Conservation (phyloP, 2,329 filamentous ascomycete genomes). For the Dactylella cylindrospora region DNA sequence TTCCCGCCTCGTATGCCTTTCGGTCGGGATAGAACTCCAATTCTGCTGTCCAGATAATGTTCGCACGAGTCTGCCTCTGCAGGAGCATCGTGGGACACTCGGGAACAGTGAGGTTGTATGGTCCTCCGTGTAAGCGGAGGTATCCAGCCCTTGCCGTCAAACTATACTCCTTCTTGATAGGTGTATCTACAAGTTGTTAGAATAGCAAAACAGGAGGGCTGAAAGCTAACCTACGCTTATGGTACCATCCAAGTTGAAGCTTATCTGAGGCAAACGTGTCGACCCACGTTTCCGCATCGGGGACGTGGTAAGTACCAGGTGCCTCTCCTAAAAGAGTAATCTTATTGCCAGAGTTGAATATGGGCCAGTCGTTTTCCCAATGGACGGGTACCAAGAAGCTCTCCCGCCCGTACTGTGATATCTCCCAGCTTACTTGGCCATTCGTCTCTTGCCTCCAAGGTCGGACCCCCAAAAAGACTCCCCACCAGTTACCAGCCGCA, state of each 20-base stretch:
- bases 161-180: constrained; percentile 56
- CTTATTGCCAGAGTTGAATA: constrained; percentile 57
- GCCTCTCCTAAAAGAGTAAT: constrained; percentile 51
- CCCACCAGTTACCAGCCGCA: constrained; percentile 56
- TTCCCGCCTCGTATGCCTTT: constrained; percentile 58
- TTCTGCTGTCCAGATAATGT: constrained; percentile 48
- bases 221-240: constrained; percentile 23
- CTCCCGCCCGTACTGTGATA: constrained; percentile 52
- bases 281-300: constrained; percentile 27
- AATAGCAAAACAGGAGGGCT: neutral
- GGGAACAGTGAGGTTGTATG: constrained; percentile 58
- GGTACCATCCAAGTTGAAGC: constrained; percentile 27
- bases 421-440: constrained; percentile 33
- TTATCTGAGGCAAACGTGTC: constrained; percentile 19
- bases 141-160: constrained; percentile 54
- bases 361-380: constrained; percentile 59
- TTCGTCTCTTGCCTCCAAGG: constrained; percentile 32
- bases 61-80: constrained; percentile 55
- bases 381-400: constrained; percentile 58
- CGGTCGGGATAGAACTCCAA: constrained; percentile 56
- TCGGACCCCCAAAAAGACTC: constrained; percentile 53
- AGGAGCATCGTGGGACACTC: constrained; percentile 59
- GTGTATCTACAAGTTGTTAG: constrained; percentile 54
- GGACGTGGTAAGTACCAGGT: constrained; percentile 23
- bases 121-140: constrained; percentile 58